Evolutionary conservation across 352 stramenopile genomes (phyloP).

Genomic region (Pythium dissotocum): DNA sequence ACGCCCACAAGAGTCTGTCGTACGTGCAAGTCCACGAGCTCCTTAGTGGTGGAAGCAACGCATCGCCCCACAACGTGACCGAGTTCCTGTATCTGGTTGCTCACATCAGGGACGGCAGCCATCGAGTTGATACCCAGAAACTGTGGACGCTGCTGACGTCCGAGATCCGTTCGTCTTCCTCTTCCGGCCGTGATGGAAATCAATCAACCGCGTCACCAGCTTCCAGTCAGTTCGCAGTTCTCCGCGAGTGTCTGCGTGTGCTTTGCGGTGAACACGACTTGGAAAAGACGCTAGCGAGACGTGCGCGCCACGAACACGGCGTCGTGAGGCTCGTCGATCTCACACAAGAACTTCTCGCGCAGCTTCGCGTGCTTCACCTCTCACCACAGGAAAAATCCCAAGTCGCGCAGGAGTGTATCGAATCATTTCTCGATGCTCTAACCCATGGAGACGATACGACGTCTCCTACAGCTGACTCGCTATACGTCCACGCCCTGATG

Average conservation of each 20-base stretch:
- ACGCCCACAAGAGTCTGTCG: slow-evolving; percentile 17
- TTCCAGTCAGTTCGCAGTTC: slow-evolving; percentile 1
- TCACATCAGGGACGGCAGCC: slow-evolving; percentile 23
- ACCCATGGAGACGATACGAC: background rate
- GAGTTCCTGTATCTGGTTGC: slow-evolving; percentile 48
- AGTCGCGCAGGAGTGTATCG: background rate
- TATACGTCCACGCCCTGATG: slow-evolving; percentile 46
- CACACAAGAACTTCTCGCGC: background rate
- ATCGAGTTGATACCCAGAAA: slow-evolving; percentile 25
- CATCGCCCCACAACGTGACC: slow-evolving; percentile 17
- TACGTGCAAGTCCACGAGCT: slow-evolving; percentile 17
- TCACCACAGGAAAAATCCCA: background rate
- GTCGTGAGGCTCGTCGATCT: slow-evolving; percentile 16
- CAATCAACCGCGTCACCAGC: background rate
- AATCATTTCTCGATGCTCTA: slow-evolving; percentile 5
- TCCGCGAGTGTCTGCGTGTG: slow-evolving; percentile 13
- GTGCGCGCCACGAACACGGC: slow-evolving; percentile 14
- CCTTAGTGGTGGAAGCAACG: background rate
- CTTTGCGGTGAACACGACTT: slow-evolving; percentile 16
- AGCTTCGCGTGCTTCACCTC: slow-evolving; percentile 12
- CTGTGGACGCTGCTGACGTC: slow-evolving; percentile 34
- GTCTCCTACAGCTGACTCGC: background rate
- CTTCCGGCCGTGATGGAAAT: background rate
- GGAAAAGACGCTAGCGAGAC: slow-evolving; percentile 4
- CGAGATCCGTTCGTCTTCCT: background rate